Base-by-base conservation (phyloP, 495 filamentous ascomycete species). In the Aspergillus indologenus region DNA sequence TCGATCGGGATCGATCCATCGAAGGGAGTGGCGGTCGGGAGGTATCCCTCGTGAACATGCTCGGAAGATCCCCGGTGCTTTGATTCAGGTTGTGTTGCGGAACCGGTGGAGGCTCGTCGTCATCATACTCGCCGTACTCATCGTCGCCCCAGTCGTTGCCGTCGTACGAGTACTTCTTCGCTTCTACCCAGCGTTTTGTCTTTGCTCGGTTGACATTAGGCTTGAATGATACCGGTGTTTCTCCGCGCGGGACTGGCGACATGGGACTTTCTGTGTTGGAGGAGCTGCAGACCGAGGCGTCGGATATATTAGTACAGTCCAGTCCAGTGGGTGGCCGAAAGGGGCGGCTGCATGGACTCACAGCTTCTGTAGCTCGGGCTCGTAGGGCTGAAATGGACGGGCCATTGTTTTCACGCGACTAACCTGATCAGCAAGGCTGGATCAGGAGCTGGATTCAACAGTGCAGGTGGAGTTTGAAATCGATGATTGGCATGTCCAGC, bases 161-260 rank as follows among this genome's bases (percentile, higher is more conserved):
- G 65, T 92, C 94, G 65, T 98, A 98, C 58, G 87, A 87, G 58
- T 86, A 84, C 42, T 85, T 79, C 69, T 93, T 95, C 21, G 94
- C 94, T 65, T 96, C 87, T 12, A 92, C 87, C 94, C 94, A 98
- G 77, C 91, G 91, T 74, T 86, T 91, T 18, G 94, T 97, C 75
- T 96, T 96, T 31, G 87, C 79, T 57, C 94, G 89, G 73, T 90
- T 91, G 24, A 96, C 87, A 68, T 98, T 96, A 14, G 92, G 82
- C 66, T 81, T 84, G 71, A 85, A 90, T 45, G 83, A 83, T 18
- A 83, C 68, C 29, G 85, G 79, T 68, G 78, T 65, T 34, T 65
- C 61, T 54, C 65, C 63, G 45, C 67, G 53, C 42, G 65, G 61
- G 45, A 56, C 61, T 24, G 74, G 69, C 0, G 73, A 68, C 21